phyloP scores from a whole-genome alignment of 306 rosid species.

The Dalbergia cochinchinensis region DNA sequence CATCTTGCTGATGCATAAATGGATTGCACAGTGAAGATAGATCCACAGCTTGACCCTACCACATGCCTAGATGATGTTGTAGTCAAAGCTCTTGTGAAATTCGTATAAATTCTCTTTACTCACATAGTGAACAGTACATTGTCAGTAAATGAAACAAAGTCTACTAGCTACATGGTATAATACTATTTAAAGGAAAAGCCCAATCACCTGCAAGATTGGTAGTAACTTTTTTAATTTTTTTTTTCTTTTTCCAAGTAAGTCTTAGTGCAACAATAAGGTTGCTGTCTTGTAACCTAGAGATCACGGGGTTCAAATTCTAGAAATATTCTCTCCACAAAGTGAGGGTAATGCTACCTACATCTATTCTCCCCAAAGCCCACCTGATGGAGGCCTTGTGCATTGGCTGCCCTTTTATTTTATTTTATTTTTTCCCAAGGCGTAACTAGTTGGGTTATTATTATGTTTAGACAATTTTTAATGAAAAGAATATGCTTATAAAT shows the following conservation, averaged over 20 bases:
- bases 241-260: too few species aligned
- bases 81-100: conserved; percentile 58
- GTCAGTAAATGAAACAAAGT: conserved; percentile 19
- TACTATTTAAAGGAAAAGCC: not conserved
- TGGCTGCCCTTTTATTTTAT: too few species aligned
- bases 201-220: conserved; percentile 19
- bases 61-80: conserved; percentile 52
- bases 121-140: conserved; percentile 15
- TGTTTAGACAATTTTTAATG: not conserved
- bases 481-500: conserved; percentile 6
- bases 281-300: too few species aligned
- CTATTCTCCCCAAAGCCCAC: too few species aligned
- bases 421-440: too few species aligned
- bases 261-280: too few species aligned
- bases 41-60: conserved; percentile 47
- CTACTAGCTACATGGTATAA: conserved; percentile 1
- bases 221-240: too few species aligned
- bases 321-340: too few species aligned
- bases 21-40: conserved; percentile 48
- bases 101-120: conserved; percentile 60
- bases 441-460: not conserved
- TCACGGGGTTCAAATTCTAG: too few species aligned
- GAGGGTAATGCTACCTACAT: too few species aligned
- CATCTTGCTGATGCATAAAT: conserved; percentile 56
- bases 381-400: too few species aligned